Base-by-base conservation (phyloP, 768 basidiomycete species). In the Trametes elegans region DNA sequence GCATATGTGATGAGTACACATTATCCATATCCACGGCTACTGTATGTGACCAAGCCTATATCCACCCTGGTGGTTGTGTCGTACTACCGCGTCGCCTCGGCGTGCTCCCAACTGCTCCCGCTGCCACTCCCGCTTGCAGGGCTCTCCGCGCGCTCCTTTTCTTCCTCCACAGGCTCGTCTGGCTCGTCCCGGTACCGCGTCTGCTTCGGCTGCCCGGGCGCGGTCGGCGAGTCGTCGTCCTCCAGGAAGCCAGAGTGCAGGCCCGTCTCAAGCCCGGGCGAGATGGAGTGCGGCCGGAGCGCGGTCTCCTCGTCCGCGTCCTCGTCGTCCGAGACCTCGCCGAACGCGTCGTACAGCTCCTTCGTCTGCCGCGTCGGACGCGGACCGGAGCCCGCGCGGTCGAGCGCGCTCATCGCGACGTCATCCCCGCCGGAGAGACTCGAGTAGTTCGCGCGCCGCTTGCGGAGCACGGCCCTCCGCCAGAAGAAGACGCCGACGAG, bases 261-360 rank as follows among this genome's bases (percentile, higher is more conserved):
- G 2, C 77, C 81, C 2, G 83, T 61, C 23, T 61, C 71, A 34
- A 49, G 59, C 2, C 73, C 75, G 68, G 65, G 53, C 55, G 73
- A 31, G 64, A 73, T 71, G 26, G 65, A 45, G 21, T 52, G 56
- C 7, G 69, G 65, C 6, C 78, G 76, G 47, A 95, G 73, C 27
- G 79, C 80, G 0, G 85, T 85, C 59, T 79, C 78, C 66, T 94
- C 93, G 63, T 90, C 82, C 13, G 74, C 84, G 55, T 88, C 85
- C 54, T 88, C 85, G 40, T 91, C 88, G 57, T 92, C 93, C 27
- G 87, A 88, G 24, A 85, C 79, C 65, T 93, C 93, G 31, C 93
- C 93, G 71, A 98, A 98, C 16, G 96, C 95, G 70, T 98, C 94
- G 64, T 98, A 98, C 58, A 99, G 67, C 71, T 98, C 96, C 73